Evolutionary conservation across 352 stramenopile species (phyloP).

Genomic region (Blastocystis hominis): DNA sequence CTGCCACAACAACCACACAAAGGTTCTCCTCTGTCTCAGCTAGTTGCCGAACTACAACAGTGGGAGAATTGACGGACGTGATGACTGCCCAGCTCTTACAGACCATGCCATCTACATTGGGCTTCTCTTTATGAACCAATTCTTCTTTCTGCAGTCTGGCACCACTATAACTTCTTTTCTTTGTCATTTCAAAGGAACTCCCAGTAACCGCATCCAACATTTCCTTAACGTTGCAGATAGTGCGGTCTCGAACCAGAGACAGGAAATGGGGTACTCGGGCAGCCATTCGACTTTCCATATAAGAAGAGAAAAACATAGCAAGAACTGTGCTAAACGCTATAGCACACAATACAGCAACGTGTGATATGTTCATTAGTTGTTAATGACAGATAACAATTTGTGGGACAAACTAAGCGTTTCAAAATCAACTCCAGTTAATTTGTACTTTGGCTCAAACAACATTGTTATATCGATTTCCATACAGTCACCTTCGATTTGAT

Average conservation of each 20-base stretch:
- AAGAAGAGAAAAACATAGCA: not conserved
- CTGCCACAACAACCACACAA: constrained; percentile 41
- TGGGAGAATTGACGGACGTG: constrained; percentile 44
- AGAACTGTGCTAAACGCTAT: not conserved
- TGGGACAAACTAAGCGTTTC: too few relatives aligned
- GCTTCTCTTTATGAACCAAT: not conserved
- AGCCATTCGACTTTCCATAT: not conserved
- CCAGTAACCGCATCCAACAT: constrained; percentile 39
- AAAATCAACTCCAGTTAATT: too few relatives aligned
- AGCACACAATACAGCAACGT: not conserved
- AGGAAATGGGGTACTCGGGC: not conserved
- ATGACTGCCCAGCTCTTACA: constrained; percentile 42
- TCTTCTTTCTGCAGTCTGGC: not conserved
- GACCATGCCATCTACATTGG: not conserved
- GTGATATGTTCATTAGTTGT: not conserved
- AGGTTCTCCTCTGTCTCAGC: constrained; percentile 16
- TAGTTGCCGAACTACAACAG: constrained; percentile 29
- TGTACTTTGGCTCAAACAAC: too few relatives aligned
- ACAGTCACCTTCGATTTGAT: too few relatives aligned
- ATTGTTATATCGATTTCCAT: too few relatives aligned
- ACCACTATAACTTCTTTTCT: constrained; percentile 22
- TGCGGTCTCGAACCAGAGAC: not conserved
- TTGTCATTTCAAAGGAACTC: constrained; percentile 22
- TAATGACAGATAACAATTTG: too few relatives aligned
- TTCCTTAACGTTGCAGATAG: constrained; percentile 13